Base-by-base conservation (phyloP, 1,284 basidiomycete species). In the Moesziomyces parantarcticus region DNA sequence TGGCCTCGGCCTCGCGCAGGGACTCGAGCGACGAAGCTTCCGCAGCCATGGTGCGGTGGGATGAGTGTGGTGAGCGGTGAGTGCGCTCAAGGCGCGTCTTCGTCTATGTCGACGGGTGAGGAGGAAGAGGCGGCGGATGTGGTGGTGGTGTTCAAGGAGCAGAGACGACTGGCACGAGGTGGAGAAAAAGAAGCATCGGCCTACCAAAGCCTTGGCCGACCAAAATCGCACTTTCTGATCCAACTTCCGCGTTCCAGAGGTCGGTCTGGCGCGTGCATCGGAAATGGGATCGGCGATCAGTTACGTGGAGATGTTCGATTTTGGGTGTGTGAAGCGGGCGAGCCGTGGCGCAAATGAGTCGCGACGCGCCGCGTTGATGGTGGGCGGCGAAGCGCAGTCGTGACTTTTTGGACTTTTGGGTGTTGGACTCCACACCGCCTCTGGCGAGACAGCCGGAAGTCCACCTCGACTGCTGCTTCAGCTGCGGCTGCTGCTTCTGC, bases 1-100 rank as follows among this genome's bases (percentile, higher is more conserved):
- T 63, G 14, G 58, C 56, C 48, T 68, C 67, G 10, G 72, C 72
- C 53, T 75, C 67, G 39, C 60, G 58, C 25, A 75, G 57, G 34
- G 66, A 52, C 39, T 67, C 64, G 49, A 75, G 47, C 9, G 58
- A 58, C 44, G 25, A 70, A 25, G 67, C 56, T 44, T 75, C 66
- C 25, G 65, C 43, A 16, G 61, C 43, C 70, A 73, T 73, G 50
- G 8, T 63, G 34, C 34, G 63, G 20, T n/a, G 50, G 5, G 8
- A 9, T 25, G 50, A 20, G 46, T n/a, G 14, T 22, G 47, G 18
- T 21, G 29, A 14, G 22, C n/a, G 40, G 25, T 42, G 20, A 20
- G 40, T 18, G 40, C 34, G 23, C 26, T 32, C 10, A 43, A 44
- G 41, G 44, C 20, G 49, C 49, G 10, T 22, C 14, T 8, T 29